Percentiles rank a stretch among this genome's conserved stretches.
Evolutionary conservation across 495 filamentous ascomycete species (phyloP).

Genomic region (Xylona heveae): DNA sequence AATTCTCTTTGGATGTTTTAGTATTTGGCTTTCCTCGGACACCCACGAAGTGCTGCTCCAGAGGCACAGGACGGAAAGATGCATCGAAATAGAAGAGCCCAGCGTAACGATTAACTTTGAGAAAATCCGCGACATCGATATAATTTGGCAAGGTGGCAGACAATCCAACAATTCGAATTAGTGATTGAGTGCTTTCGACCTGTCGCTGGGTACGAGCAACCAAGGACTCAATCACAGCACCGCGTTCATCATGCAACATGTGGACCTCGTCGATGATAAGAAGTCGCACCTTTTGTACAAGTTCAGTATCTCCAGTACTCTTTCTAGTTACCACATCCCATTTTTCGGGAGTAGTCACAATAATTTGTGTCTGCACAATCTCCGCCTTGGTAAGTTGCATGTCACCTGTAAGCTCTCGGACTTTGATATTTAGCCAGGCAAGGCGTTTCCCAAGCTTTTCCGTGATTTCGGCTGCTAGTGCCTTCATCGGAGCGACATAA

Average conservation of each 20-base stretch:
- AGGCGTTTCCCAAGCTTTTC: conserved; percentile 89
- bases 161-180: conserved; percentile 88
- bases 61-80: conserved; percentile 86
- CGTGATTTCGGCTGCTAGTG: conserved; percentile 85
- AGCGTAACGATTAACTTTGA: conserved; percentile 83
- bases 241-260: conserved; percentile 96
- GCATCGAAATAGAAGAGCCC: conserved; percentile 94
- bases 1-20: conserved; percentile 62
- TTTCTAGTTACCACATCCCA: conserved; percentile 98
- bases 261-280: conserved; percentile 98
- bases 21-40: conserved; percentile 77
- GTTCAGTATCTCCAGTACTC: conserved; percentile 88
- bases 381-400: conserved; percentile 98
- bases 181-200: conserved; percentile 90
- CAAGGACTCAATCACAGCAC: conserved; percentile 84
- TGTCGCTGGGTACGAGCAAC: conserved; percentile 89
- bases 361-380: conserved; percentile 87
- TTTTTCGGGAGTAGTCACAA: conserved; percentile 97
- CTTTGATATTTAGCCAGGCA: conserved; percentile 74
- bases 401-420: conserved; percentile 85
- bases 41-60: conserved; percentile 94
- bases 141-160: conserved; percentile 95
- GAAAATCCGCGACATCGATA: conserved; percentile 84
- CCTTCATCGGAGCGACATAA: conserved; percentile 97
- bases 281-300: conserved; percentile 90